These are phyloP conservation scores for Heterobasidion annosum DNA, from an alignment of 1,284 basidiomycete genomes.

Conservation along the genomic window DNA sequence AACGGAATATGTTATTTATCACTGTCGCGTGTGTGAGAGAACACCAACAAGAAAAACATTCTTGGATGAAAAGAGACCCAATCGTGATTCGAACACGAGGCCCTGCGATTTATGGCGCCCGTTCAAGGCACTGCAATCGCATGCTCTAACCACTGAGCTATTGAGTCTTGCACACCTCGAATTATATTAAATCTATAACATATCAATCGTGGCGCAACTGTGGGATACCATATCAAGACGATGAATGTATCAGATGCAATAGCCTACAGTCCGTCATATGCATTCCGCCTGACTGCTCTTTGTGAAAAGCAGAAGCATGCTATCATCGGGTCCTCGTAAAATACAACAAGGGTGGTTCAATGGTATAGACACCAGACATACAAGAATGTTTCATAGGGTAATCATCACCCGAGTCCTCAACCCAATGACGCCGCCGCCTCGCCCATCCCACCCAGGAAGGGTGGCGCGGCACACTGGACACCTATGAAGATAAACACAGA, in stretches of 20 bases:
- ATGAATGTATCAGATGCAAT: too few species aligned
- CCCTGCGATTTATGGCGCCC: background rate
- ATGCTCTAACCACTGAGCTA: constrained; percentile 1
- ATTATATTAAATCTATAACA: too few species aligned
- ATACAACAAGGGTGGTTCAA: too few species aligned
- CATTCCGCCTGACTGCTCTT: too few species aligned
- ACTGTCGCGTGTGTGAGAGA: too few species aligned
- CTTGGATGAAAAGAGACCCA: background rate
- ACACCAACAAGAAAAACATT: background rate
- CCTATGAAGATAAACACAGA: constrained; percentile 11
- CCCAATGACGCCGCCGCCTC: constrained; percentile 30
- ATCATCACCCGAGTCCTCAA: constrained; percentile 23
- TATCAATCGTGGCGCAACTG: background rate
- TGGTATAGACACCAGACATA: too few species aligned
- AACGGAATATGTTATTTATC: too few species aligned
- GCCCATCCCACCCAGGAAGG: constrained; percentile 31
- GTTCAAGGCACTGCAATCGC: background rate
- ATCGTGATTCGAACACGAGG: background rate
- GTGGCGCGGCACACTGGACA: constrained; percentile 32
- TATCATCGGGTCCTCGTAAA: too few species aligned
- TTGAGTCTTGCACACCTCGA: background rate
- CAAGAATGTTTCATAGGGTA: constrained; percentile 11
- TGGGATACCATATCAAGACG: too few species aligned
- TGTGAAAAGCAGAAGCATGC: too few species aligned
- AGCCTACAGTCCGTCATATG: too few species aligned